Evolutionary conservation across 2,329 filamentous ascomycete genomes (phyloP).

Genomic region (Cytospora schulzeri): DNA sequence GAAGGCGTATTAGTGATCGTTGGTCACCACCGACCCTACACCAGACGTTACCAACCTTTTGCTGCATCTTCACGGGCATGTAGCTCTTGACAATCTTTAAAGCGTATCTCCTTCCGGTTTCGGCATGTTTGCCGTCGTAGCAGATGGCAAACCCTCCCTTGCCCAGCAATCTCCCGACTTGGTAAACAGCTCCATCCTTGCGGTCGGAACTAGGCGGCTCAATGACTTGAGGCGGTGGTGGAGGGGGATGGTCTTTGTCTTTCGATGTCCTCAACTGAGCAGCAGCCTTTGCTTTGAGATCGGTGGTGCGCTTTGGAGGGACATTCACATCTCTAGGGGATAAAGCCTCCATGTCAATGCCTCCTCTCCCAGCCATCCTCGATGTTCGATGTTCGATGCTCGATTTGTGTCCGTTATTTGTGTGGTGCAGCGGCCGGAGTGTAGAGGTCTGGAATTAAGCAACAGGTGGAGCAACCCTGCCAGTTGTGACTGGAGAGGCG

Average conservation of each 20-base stretch:
- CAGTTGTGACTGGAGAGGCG: conserved; percentile 9
- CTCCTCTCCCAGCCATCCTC: conserved; percentile 39
- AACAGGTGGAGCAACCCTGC: conserved; percentile 12
- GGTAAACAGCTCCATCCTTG: conserved; percentile 70
- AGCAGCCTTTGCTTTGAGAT: conserved; percentile 55
- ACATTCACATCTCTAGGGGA: conserved; percentile 67
- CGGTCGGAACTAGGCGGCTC: conserved; percentile 71
- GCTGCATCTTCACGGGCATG: conserved; percentile 81
- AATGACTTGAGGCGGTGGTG: conserved; percentile 60
- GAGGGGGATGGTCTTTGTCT: conserved; percentile 68
- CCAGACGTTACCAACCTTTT: conserved; percentile 62
- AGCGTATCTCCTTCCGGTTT: conserved; percentile 69
- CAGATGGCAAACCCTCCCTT: conserved; percentile 85
- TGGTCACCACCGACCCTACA: background rate
- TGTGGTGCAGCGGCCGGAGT: background rate
- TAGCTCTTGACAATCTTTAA: conserved; percentile 83
- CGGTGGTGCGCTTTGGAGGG: conserved; percentile 54
- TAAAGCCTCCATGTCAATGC: conserved; percentile 63
- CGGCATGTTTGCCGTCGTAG: conserved; percentile 69
- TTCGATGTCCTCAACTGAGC: conserved; percentile 58
- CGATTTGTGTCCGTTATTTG: background rate
- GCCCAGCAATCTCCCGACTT: conserved; percentile 72
- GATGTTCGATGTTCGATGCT: background rate
- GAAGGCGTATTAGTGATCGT: conserved; percentile 17
- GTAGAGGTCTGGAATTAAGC: background rate